A percentile compares a stretch with the other conserved stretches of the same genome.
These are phyloP conservation scores for Colletotrichum kahawae DNA, from an alignment of 2,329 filamentous ascomycete genomes.

Conservation along the genomic window DNA sequence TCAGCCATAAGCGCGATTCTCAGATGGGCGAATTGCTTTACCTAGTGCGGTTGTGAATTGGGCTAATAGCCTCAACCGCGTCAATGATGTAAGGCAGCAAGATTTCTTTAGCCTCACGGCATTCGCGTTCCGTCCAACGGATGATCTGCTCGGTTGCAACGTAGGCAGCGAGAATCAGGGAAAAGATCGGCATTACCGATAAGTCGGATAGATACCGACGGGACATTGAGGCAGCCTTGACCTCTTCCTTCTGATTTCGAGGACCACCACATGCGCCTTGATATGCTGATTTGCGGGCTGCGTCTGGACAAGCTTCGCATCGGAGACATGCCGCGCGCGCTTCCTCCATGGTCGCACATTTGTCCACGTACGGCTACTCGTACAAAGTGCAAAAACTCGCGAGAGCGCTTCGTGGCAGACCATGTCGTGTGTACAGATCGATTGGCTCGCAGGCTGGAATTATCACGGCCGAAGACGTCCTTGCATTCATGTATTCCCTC, in stretches of 20 bases:
- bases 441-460: background rate
- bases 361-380: background rate
- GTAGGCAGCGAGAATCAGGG: background rate
- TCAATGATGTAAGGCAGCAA: background rate
- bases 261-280: background rate
- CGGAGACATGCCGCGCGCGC: background rate
- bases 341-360: background rate
- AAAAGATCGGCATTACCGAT: background rate
- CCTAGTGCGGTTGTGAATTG: background rate
- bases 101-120: background rate
- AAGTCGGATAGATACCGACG: background rate
- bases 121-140: background rate
- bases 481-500: background rate
- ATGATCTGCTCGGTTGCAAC: background rate
- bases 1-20: constrained; percentile 5
- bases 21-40: background rate
- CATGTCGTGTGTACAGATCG: background rate
- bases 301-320: background rate
- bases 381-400: background rate
- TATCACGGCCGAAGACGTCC: background rate
- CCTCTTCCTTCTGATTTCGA: background rate
- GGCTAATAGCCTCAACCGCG: background rate
- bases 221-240: background rate
- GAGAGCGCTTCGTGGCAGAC: background rate
- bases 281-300: background rate